phyloP scores from a whole-genome alignment of 306 rosid species.

The Pueraria montana region DNA sequence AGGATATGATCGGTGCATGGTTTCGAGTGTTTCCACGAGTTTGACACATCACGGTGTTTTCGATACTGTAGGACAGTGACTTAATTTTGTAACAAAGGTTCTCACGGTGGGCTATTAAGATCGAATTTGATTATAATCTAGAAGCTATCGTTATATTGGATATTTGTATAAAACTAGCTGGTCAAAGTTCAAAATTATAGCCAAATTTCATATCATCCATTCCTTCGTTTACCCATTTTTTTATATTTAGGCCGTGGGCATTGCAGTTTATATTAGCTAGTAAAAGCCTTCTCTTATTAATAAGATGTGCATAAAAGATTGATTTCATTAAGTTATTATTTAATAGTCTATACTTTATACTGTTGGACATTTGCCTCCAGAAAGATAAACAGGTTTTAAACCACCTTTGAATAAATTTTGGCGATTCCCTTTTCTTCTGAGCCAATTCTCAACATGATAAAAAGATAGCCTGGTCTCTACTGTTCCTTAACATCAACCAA shows the following conservation, averaged over 20 bases:
- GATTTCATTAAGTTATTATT: constrained; percentile 14
- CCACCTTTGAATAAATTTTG: too few relatives aligned
- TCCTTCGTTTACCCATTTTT: not conserved
- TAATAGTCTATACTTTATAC: constrained; percentile 37
- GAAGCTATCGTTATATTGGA: not conserved
- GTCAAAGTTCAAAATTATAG: not conserved
- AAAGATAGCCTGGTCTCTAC: too few relatives aligned
- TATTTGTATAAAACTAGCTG: not conserved
- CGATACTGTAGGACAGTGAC: not conserved
- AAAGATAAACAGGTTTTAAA: not conserved
- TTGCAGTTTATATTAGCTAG: not conserved
- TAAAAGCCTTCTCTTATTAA: not conserved
- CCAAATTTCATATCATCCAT: not conserved
- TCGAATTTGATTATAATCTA: not conserved
- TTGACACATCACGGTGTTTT: not conserved
- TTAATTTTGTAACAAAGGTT: constrained; percentile 15
- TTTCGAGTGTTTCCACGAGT: not conserved
- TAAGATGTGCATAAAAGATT: not conserved
- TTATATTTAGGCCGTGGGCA: not conserved
- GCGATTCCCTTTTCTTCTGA: too few relatives aligned
- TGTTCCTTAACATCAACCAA: too few relatives aligned
- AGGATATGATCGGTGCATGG: not conserved
- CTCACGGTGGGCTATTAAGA: not conserved
- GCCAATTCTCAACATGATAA: too few relatives aligned
- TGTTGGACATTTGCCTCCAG: constrained; percentile 31